Evolutionary conservation across 768 basidiomycete genomes (phyloP).

Genomic region (Erythrobasidium yunnanense): DNA sequence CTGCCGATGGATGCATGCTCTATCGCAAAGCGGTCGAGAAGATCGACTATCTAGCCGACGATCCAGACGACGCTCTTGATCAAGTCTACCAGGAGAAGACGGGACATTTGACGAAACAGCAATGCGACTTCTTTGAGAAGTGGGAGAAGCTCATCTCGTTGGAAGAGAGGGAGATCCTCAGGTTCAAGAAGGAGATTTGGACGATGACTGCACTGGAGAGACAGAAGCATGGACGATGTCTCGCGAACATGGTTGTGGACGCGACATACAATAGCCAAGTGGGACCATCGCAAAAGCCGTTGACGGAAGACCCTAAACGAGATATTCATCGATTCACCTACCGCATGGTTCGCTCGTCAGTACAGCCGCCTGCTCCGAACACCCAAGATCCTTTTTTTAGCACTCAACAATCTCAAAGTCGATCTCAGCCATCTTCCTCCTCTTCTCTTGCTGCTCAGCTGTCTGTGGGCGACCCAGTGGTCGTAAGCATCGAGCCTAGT

Average conservation of each 20-base stretch:
- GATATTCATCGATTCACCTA: constrained; percentile 67
- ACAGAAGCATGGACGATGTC: constrained; percentile 67
- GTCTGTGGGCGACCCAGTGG: constrained; percentile 66
- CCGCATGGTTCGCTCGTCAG: constrained; percentile 47
- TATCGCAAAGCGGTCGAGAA: constrained; percentile 61
- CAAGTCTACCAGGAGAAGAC: constrained; percentile 69
- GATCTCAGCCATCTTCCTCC: constrained; percentile 17
- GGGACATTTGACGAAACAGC: constrained; percentile 58
- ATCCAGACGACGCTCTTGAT: constrained; percentile 43
- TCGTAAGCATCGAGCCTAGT: constrained; percentile 64
- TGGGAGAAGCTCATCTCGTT: constrained; percentile 78
- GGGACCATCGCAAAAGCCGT: background rate
- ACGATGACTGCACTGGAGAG: constrained; percentile 70
- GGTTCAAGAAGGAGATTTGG: constrained; percentile 88
- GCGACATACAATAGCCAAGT: background rate
- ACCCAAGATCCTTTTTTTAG: constrained; percentile 29
- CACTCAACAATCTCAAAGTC: constrained; percentile 24
- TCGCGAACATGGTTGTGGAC: constrained; percentile 63
- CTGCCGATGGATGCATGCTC: constrained; percentile 78
- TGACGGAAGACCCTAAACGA: background rate
- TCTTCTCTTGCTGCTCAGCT: constrained; percentile 66
- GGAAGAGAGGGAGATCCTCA: constrained; percentile 75
- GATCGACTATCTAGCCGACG: background rate
- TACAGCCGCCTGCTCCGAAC: background rate
- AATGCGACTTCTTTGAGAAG: constrained; percentile 67